Base-by-base conservation (phyloP, 225 moss, liverwort and hornwort species). In the Pleurozium schreberi region DNA sequence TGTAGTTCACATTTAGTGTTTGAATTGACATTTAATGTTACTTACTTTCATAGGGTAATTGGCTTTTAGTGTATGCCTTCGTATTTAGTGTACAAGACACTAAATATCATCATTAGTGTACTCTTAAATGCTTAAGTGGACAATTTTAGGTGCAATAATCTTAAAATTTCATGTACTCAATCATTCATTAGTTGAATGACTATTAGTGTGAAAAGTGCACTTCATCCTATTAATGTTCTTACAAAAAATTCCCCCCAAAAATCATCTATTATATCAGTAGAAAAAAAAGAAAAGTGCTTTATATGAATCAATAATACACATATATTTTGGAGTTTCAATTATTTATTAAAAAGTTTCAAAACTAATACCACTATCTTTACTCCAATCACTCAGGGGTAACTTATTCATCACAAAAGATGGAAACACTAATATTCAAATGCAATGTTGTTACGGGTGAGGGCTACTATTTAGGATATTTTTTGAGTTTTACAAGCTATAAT, bases 121-220 rank as follows among this genome's bases (percentile, higher is more conserved):
- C n/a, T n/a, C n/a, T n/a, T n/a, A n/a, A n/a, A n/a, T n/a, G 7
- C 68, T 68, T 7, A n/a, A 40, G 36, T 66, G 3, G 11, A 66
- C 0, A 36, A 6, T 36, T 66, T 36, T 19, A 19, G 10, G 20
- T 66, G 66, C 66, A 36, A 36, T 11, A 25, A 40, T 23, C 3
- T 40, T 13, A 8, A 40, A 69, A 2, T 4, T 1, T 40, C 8
- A 69, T n/a, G 1, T 8, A 1, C 4, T 69, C 40, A 69, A 25
- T 8, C 40, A 40, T 14, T 8, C 0, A 25, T 25, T 28, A 0
- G 5, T 0, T 45, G 10, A 43, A 73, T 73, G 10, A 43, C 0
- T 0, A 27, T 26, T 43, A 5, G 42, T 43, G 5, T 42, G 1
- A 70, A 25, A 71, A 71, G 2, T 2, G 1, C 17, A 28, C 5